A percentile compares a stretch with the other conserved stretches of the same genome.
These are phyloP conservation scores for Cadophora malorum DNA, from an alignment of 2,329 filamentous ascomycete genomes.

Conservation along the genomic window DNA sequence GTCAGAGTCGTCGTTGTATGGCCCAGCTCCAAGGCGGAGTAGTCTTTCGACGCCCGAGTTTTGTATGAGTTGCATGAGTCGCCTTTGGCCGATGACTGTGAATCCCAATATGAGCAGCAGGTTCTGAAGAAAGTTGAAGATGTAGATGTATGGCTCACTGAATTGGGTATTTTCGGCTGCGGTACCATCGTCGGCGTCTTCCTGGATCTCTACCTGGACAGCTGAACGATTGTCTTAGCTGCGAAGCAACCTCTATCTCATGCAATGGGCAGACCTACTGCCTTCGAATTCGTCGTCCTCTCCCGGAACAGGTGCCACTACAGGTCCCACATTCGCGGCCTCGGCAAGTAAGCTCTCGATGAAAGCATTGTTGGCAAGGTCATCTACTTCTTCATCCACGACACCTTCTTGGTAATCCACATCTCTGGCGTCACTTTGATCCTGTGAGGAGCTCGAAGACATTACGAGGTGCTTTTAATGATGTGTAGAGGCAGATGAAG, in stretches of 20 bases:
- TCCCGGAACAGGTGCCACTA: not conserved
- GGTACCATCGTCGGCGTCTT: slow-evolving; percentile 24
- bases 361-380: slow-evolving; percentile 20
- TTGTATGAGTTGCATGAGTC: slow-evolving; percentile 35
- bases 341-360: slow-evolving; percentile 14
- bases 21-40: slow-evolving; percentile 30
- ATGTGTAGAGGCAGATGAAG: not conserved
- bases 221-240: not conserved
- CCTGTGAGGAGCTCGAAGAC: not conserved
- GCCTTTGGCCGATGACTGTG: slow-evolving; percentile 36
- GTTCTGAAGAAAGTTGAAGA: slow-evolving; percentile 36
- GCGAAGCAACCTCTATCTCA: not conserved
- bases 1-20: slow-evolving; percentile 13
- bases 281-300: slow-evolving; percentile 16
- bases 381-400: slow-evolving; percentile 13
- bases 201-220: slow-evolving; percentile 27
- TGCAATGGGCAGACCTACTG: not conserved
- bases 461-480: not conserved
- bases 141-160: slow-evolving; percentile 44
- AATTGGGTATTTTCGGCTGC: slow-evolving; percentile 39
- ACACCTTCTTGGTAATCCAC: slow-evolving; percentile 12
- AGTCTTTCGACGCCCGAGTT: slow-evolving; percentile 36
- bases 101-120: slow-evolving; percentile 41
- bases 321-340: not conserved
- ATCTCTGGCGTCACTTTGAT: slow-evolving; percentile 7